phyloP scores from a whole-genome alignment of 2,329 filamentous ascomycete species.

The Fusarium citri region DNA sequence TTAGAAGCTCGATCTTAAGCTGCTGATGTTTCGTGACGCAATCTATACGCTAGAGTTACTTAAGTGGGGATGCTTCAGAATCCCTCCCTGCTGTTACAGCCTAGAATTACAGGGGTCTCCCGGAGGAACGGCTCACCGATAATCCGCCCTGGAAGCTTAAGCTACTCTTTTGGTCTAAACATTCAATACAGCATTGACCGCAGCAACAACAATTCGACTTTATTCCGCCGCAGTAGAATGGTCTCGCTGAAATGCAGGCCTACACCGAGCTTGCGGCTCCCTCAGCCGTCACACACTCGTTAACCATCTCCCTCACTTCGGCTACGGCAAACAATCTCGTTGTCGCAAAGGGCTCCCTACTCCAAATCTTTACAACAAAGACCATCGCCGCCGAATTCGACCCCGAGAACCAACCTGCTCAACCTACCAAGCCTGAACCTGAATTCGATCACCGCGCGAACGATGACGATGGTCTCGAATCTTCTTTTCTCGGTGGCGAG shows the following conservation, averaged over 20 bases:
- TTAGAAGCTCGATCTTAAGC: constrained; percentile 33
- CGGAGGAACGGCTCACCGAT: constrained; percentile 25
- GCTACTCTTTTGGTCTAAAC: constrained; percentile 38
- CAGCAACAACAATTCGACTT: constrained; percentile 24
- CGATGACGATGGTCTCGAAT: constrained; percentile 73
- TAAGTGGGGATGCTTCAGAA: constrained; percentile 23
- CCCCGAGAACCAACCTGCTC: constrained; percentile 52
- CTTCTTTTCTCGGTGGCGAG: constrained; percentile 74
- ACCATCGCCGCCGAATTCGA: constrained; percentile 73
- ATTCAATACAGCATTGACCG: constrained; percentile 29
- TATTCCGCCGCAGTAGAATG: constrained; percentile 49
- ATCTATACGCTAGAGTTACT: constrained; percentile 37
- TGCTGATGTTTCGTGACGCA: constrained; percentile 42
- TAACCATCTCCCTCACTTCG: constrained; percentile 81
- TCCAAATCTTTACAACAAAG: constrained; percentile 88
- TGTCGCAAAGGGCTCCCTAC: constrained; percentile 89
- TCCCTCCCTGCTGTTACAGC: constrained; percentile 1
- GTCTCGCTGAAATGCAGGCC: constrained; percentile 80
- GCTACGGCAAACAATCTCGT: constrained; percentile 84
- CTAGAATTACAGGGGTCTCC: neutral
- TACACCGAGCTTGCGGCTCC: constrained; percentile 96
- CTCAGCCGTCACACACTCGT: constrained; percentile 90
- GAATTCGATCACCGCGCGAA: constrained; percentile 65
- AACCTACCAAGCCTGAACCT: constrained; percentile 56
- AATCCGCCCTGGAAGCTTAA: constrained; percentile 32